Evolutionary conservation across 495 filamentous ascomycete species (phyloP), one percentile per base, ranked within the genome.

Genomic region (Penicillium nucicola): DNA sequence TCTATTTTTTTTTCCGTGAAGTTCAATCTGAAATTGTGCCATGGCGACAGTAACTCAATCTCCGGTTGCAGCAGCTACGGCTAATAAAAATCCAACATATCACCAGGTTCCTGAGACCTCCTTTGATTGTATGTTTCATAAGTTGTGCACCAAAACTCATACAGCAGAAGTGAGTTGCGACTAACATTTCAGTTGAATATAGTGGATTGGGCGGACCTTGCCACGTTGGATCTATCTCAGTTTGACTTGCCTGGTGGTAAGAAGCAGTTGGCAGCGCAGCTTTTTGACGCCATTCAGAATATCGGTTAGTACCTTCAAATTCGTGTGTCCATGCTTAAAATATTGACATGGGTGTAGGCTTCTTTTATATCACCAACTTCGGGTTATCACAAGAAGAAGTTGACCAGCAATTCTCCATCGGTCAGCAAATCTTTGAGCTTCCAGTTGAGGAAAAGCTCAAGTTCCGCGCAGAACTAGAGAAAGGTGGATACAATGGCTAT

Each of bases 291-390:
- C 3, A 49, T 57, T 11, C 41, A 56, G 14, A 46, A 53, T 14
- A 43, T 60, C 13, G 52, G 56, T 56, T 4, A 39, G 34, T 19
- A 14, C 8, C 37, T 6, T 31, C 5, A 5, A 2, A 1, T n/a
- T 18, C 0, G 2, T 5, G 3, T n/a, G 30, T 0, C 5, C 5
- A 9, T 32, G 20, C 3, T 23, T 37, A 7, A 9, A 12, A 33
- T 23, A 15, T 28, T 55, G 3, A 55, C 14, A 0, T 11, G 5
- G 2, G 3, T 7, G 15, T 37, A 57, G 57, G 57, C 8, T 81
- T 81, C 66, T 80, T 80, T 54, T 79, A 79, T 44, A 70, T 82
- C 14, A 65, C 48, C 28, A 74, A 75, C 47, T 70, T 75, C 44
- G 78, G 76, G 7, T 61, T 84, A 15, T 64, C 66, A 0, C 65